phyloP scores from a whole-genome alignment of 2,329 filamentous ascomycete genomes.

The Colletotrichum sp. region DNA sequence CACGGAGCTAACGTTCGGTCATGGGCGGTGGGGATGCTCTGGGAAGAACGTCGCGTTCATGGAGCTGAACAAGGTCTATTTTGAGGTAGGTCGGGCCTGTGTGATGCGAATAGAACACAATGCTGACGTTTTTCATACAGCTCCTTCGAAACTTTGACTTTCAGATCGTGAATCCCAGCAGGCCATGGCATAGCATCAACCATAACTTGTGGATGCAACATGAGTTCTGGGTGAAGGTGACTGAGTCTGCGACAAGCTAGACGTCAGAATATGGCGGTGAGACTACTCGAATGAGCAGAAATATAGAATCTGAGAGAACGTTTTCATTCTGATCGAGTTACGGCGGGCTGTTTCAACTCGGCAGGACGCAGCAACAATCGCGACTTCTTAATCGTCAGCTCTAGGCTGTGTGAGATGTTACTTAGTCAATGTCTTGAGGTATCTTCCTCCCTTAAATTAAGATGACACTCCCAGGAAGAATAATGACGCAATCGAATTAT shows the following conservation, averaged over 20 bases:
- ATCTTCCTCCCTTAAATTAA: too few species aligned
- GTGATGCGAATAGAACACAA: too few species aligned
- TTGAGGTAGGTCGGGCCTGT: constrained; percentile 38
- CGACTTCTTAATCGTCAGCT: neutral
- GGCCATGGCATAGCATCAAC: constrained; percentile 35
- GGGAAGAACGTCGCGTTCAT: constrained; percentile 46
- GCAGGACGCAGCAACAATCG: neutral
- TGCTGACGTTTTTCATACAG: neutral
- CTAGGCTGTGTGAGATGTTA: neutral
- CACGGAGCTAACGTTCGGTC: constrained; percentile 40
- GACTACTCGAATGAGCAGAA: accelerated
- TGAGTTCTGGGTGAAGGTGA: constrained; percentile 26
- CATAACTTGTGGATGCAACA: constrained; percentile 30
- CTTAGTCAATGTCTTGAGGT: too few species aligned
- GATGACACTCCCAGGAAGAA: too few species aligned
- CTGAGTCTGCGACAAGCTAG: neutral
- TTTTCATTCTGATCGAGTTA: accelerated
- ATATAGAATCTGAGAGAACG: accelerated
- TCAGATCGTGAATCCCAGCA: constrained; percentile 27
- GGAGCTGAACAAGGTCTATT: constrained; percentile 47
- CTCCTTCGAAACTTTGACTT: constrained; percentile 31
- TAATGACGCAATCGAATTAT: too few species aligned
- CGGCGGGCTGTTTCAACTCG: accelerated
- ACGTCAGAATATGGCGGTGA: neutral
- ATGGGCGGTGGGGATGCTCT: constrained; percentile 32